phyloP scores from a whole-genome alignment of 1,284 basidiomycete genomes.

The Mycena citricolor region DNA sequence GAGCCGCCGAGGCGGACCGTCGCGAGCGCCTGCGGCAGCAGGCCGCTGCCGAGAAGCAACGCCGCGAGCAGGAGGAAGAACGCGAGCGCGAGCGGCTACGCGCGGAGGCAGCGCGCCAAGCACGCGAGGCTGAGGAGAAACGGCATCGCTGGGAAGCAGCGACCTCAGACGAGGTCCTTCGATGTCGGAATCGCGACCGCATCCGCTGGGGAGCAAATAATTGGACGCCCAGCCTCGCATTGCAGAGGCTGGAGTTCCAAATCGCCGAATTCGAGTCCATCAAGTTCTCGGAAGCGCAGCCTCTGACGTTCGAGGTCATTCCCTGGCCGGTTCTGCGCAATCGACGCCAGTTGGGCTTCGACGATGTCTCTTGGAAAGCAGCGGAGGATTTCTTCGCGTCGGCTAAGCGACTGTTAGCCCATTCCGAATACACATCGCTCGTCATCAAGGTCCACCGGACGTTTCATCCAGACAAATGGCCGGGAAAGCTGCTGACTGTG shows the following conservation, averaged over 20 bases:
- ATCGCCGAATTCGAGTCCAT: slow-evolving; percentile 60
- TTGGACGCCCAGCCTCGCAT: slow-evolving; percentile 59
- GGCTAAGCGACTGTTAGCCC: slow-evolving; percentile 47
- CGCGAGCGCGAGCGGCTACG: slow-evolving; percentile 19
- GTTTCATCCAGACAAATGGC: slow-evolving; percentile 27
- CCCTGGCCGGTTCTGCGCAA: slow-evolving; percentile 69
- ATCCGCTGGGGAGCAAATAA: slow-evolving; percentile 7
- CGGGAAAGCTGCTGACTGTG: slow-evolving; percentile 50
- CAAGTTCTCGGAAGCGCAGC: slow-evolving; percentile 49
- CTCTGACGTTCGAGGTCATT: slow-evolving; percentile 50
- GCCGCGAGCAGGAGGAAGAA: slow-evolving; percentile 9
- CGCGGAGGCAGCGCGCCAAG: slow-evolving; percentile 22
- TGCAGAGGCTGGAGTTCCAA: slow-evolving; percentile 59
- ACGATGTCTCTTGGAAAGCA: slow-evolving; percentile 64
- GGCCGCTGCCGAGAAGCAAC: slow-evolving; percentile 4
- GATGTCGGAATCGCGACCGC: slow-evolving; percentile 10
- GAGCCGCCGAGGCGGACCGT: slow-evolving; percentile 23
- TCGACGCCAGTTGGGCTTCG: slow-evolving; percentile 48
- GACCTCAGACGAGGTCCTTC: slow-evolving; percentile 11
- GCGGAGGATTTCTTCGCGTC: slow-evolving; percentile 68
- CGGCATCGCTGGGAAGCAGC: slow-evolving; percentile 12
- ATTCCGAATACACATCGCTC: slow-evolving; percentile 52
- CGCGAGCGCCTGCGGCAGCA: slow-evolving; percentile 23
- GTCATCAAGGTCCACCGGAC: slow-evolving; percentile 62
- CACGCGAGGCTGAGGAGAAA: slow-evolving; percentile 50